Evolutionary conservation across 768 basidiomycete species (phyloP), one percentile per base, ranked within the genome.

Genomic region (Agaricus sinodeliciosus): DNA sequence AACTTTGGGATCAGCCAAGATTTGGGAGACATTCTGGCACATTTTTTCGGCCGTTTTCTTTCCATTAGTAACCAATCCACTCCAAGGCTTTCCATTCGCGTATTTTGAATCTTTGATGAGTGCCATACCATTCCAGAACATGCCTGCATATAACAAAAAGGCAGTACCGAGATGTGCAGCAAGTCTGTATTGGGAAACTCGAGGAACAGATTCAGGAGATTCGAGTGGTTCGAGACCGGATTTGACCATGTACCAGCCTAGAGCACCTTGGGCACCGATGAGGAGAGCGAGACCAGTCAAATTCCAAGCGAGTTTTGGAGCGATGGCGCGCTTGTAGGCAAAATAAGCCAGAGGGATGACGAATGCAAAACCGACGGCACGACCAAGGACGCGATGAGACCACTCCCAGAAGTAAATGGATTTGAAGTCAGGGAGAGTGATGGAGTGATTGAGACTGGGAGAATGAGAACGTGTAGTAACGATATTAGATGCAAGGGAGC

Each of bases 231-330:
- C 79, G 9, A 99, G 75, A 1, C 96, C 96, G 11, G 94, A 97
- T 66, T 94, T 88, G 51, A 99, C 96, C 96, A 99, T 99, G 74
- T 98, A 97, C 96, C 96, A 99, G 25, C 96, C 96, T 16, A 99
- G 76, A 16, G 80, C 76, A 43, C 96, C 96, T 68, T 99, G 94
- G 16, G 82, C 84, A 26, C 94, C 96, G 47, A 99, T 86, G 28
- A 97, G 80, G 0, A 83, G 63, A 0, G 85, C 87, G 57, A 98
- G 77, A 2, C 80, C 85, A 12, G 79, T 67, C 19, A 96, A 79
- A 56, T 82, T 80, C n/a, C 67, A 60, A 1, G 83, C 78, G 55
- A 92, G 74, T 0, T 78, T 65, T 2, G 74, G 69, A 4, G 90
- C 75, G 26, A 98, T 83, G 56, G 81, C 80, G 56, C 82, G 84